A percentile compares a stretch with the other conserved stretches of the same genome.
Conservation (phyloP, 1,284 basidiomycete species). For the Stygiomarasmius scandens region DNA sequence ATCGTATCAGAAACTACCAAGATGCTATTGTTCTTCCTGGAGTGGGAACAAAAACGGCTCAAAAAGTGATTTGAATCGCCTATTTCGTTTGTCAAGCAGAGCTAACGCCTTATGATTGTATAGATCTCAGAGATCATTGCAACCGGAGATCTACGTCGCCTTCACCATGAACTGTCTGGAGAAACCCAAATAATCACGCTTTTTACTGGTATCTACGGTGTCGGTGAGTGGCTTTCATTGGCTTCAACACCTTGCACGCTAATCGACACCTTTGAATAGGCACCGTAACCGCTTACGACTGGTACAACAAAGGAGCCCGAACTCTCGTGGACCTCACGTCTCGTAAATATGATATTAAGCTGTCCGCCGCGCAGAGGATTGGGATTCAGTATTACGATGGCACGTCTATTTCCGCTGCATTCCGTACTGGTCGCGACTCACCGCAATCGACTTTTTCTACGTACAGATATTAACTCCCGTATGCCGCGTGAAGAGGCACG, state of each 20-base stretch:
- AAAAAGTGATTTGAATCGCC: conserved; percentile 54
- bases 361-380: conserved; percentile 72
- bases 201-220: conserved; percentile 85
- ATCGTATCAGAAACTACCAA: conserved; percentile 60
- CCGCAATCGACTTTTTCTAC: neutral
- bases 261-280: conserved; percentile 39
- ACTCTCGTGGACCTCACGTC: conserved; percentile 74
- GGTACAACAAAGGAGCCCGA: conserved; percentile 78
- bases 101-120: neutral
- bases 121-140: conserved; percentile 79
- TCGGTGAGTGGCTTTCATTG: conserved; percentile 60
- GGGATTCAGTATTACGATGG: conserved; percentile 82
- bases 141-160: conserved; percentile 67
- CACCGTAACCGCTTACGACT: conserved; percentile 62
- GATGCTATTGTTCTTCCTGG: conserved; percentile 69
- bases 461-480: conserved; percentile 70
- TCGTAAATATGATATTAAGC: conserved; percentile 59
- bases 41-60: conserved; percentile 75
- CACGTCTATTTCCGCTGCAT: conserved; percentile 22
- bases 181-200: conserved; percentile 54
- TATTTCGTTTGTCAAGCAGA: neutral
- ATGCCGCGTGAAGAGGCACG: conserved; percentile 84
- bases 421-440: neutral
- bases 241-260: neutral
- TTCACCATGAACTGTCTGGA: conserved; percentile 63